A percentile compares a stretch with the other conserved stretches of the same genome.
phyloP scores from a whole-genome alignment of 352 stramenopile species.

The Pythium oligandrum region DNA sequence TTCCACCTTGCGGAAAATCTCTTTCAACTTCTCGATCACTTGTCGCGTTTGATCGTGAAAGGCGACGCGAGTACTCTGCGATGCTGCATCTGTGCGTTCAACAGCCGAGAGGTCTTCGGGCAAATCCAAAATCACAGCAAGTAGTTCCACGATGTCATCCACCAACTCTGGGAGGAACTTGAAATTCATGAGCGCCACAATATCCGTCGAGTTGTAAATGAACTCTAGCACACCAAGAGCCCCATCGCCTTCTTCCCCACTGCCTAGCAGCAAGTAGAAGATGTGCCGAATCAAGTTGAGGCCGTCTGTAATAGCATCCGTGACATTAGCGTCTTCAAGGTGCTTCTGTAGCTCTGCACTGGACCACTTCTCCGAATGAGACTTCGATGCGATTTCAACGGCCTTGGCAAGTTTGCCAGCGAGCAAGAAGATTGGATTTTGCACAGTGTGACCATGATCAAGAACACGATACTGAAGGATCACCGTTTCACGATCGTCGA shows the following conservation, averaged over 20 bases:
- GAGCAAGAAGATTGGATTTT: slow-evolving; percentile 80
- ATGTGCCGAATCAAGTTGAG: slow-evolving; percentile 58
- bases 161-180: slow-evolving; percentile 47
- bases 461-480: slow-evolving; percentile 83
- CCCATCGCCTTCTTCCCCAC: slow-evolving; percentile 35
- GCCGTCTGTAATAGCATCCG: slow-evolving; percentile 56
- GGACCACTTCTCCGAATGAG: slow-evolving; percentile 41
- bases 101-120: slow-evolving; percentile 63
- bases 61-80: slow-evolving; percentile 48
- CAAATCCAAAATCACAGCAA: slow-evolving; percentile 75
- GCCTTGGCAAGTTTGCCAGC: slow-evolving; percentile 69
- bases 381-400: slow-evolving; percentile 50
- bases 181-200: slow-evolving; percentile 57
- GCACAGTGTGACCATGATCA: slow-evolving; percentile 55
- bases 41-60: slow-evolving; percentile 66
- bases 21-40: slow-evolving; percentile 48
- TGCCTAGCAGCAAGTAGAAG: slow-evolving; percentile 62
- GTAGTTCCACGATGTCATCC: slow-evolving; percentile 68
- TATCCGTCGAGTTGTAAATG: slow-evolving; percentile 52
- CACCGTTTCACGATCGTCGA: slow-evolving; percentile 80
- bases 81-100: slow-evolving; percentile 25
- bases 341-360: slow-evolving; percentile 49
- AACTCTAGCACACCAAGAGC: slow-evolving; percentile 55
- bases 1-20: slow-evolving; percentile 41
- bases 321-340: slow-evolving; percentile 50